These are phyloP conservation scores for Colletotrichum liriopes DNA, from an alignment of 2,329 filamentous ascomycete species.

Conservation along the genomic window DNA sequence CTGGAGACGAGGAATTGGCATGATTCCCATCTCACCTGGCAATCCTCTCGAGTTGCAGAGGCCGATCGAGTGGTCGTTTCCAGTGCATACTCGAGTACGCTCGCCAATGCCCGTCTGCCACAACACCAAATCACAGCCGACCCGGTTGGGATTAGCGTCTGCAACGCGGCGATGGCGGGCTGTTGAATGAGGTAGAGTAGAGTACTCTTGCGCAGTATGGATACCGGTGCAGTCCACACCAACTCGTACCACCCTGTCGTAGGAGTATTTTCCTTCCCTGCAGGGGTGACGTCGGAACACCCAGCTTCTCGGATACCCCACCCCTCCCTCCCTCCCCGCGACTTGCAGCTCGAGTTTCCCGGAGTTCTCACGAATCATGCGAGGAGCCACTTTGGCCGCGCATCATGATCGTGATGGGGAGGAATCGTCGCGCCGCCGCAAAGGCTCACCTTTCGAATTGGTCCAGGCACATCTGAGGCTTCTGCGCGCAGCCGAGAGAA, in stretches of 20 bases:
- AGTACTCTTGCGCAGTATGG: neutral
- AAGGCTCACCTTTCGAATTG: neutral
- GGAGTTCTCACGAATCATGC: constrained; percentile 3
- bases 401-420: neutral
- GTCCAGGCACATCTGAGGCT: no score
- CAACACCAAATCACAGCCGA: neutral
- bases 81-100: neutral
- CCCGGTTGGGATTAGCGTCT: neutral
- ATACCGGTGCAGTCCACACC: neutral
- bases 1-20: neutral
- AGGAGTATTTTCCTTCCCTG: constrained; percentile 3
- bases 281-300: constrained; percentile 33
- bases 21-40: neutral
- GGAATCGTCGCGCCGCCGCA: neutral
- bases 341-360: constrained; percentile 4
- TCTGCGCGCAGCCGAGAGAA: no score
- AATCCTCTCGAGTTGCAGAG: neutral
- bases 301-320: constrained; percentile 34
- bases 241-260: neutral
- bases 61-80: neutral
- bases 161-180: neutral
- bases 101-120: neutral
- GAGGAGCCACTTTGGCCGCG: constrained; percentile 11
- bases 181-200: neutral
- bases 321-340: constrained; percentile 9